Evolutionary conservation across 257 asterid species (phyloP).

Genomic region (Galeopsis tetrahit): DNA sequence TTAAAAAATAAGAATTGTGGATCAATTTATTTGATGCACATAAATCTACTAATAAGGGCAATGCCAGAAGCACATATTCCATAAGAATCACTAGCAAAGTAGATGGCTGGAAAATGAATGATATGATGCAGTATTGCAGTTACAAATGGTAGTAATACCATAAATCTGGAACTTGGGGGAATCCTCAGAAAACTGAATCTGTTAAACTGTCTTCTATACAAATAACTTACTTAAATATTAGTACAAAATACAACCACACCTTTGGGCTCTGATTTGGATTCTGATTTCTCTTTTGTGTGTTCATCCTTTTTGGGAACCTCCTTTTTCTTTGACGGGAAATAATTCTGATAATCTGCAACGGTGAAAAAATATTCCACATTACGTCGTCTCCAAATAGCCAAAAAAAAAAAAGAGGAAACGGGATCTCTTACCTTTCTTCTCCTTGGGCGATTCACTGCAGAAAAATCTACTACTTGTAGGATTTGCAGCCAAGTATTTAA

Average conservation of each 20-base stretch:
- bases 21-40: background rate
- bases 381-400: background rate
- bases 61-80: background rate
- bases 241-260: conserved; percentile 23
- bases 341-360: conserved; percentile 65
- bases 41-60: conserved; percentile 2
- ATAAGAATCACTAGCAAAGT: background rate
- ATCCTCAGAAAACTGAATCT: background rate
- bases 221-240: background rate
- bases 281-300: conserved; percentile 45
- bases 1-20: background rate
- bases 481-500: conserved; percentile 45
- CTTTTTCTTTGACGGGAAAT: conserved; percentile 59
- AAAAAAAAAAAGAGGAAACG: background rate
- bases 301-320: conserved; percentile 57
- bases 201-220: conserved; percentile 4
- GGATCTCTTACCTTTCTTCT: conserved; percentile 68
- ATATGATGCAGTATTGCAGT: background rate
- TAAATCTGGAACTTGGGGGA: background rate
- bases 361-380: background rate
- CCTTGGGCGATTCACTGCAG: conserved; percentile 70
- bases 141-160: background rate
- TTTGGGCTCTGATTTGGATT: conserved; percentile 56
- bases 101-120: background rate
- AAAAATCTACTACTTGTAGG: conserved; percentile 54